Percentiles rank a stretch among this genome's conserved stretches.
phyloP scores from a whole-genome alignment of 139 green algal genomes.

The Closterium sp. region DNA sequence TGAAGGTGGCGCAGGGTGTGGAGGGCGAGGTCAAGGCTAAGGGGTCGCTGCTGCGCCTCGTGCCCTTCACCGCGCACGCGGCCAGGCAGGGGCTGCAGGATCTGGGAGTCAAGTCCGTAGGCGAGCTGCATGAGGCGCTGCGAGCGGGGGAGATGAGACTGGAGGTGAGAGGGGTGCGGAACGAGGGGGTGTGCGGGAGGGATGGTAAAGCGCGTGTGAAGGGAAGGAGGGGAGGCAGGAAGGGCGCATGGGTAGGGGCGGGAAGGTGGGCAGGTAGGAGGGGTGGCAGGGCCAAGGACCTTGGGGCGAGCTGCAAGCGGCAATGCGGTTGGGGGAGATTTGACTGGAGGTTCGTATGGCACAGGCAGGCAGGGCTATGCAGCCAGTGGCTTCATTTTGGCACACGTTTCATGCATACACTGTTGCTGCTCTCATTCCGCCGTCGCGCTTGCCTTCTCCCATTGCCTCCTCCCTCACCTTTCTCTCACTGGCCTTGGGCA shows the following conservation, averaged over 20 bases:
- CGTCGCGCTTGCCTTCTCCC: not conserved
- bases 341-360: slow-evolving; percentile 32
- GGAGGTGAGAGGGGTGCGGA: not conserved
- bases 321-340: slow-evolving; percentile 68
- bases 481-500: slow-evolving; percentile 58
- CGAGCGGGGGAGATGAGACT: slow-evolving; percentile 64
- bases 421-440: not conserved
- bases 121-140: slow-evolving; percentile 60
- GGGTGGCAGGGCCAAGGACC: not conserved
- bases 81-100: slow-evolving; percentile 93
- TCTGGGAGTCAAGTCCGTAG: slow-evolving; percentile 70
- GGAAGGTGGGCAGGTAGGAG: not conserved
- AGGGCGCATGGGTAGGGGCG: too few relatives aligned
- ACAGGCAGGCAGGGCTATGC: too few relatives aligned
- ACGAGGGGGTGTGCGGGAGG: too few relatives aligned
- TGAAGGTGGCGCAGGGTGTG: slow-evolving; percentile 96
- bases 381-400: too few relatives aligned
- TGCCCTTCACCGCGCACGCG: slow-evolving; percentile 85
- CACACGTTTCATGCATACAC: too few relatives aligned
- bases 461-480: not conserved
- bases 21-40: slow-evolving; percentile 92
- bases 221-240: not conserved
- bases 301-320: slow-evolving; percentile 54
- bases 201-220: not conserved
- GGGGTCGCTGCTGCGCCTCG: slow-evolving; percentile 72